These are phyloP conservation scores for Endocladia muricata DNA, from an alignment of 31 red algal species.

Conservation along the genomic window DNA sequence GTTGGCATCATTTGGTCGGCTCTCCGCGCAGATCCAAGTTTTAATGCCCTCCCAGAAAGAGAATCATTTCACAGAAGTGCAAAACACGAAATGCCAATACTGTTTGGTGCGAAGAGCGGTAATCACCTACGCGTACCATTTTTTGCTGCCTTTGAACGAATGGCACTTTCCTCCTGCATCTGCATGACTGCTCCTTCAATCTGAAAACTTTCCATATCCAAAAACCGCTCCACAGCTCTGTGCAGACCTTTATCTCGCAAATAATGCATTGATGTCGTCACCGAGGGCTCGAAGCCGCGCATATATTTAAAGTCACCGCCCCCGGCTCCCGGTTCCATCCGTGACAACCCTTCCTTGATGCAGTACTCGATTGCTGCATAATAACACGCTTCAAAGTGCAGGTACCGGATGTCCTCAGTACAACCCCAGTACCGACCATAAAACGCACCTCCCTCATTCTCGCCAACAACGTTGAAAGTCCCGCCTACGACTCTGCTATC, in stretches of 20 bases:
- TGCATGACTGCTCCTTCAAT: slow-evolving; percentile 55
- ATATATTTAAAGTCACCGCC: slow-evolving; percentile 93
- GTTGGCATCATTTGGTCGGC: too few relatives aligned
- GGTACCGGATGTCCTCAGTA: slow-evolving; percentile 60
- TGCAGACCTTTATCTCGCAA: slow-evolving; percentile 46
- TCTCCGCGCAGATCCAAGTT: not conserved
- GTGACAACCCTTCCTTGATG: slow-evolving; percentile 54
- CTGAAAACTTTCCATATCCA: slow-evolving; percentile 46
- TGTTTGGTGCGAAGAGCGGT: not conserved
- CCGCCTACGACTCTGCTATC: slow-evolving; percentile 60
- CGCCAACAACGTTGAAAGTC: slow-evolving; percentile 79
- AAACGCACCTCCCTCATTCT: slow-evolving; percentile 55
- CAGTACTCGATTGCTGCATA: slow-evolving; percentile 83
- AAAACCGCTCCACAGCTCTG: slow-evolving; percentile 40
- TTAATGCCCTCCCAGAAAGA: not conserved
- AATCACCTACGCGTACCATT: not conserved
- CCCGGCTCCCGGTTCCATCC: slow-evolving; percentile 90
- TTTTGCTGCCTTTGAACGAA: slow-evolving; percentile 44
- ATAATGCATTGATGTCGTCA: slow-evolving; percentile 77
- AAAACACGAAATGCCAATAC: not conserved
- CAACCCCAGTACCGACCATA: slow-evolving; percentile 92
- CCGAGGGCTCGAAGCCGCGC: slow-evolving; percentile 74
- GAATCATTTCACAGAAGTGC: not conserved
- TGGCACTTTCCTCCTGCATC: slow-evolving; percentile 47
- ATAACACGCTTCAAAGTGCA: slow-evolving; percentile 94